Evolutionary conservation across 371 early-diverging fungal genomes (phyloP), one percentile per base, ranked within the genome.

Genomic region (Mucor saturninus): DNA sequence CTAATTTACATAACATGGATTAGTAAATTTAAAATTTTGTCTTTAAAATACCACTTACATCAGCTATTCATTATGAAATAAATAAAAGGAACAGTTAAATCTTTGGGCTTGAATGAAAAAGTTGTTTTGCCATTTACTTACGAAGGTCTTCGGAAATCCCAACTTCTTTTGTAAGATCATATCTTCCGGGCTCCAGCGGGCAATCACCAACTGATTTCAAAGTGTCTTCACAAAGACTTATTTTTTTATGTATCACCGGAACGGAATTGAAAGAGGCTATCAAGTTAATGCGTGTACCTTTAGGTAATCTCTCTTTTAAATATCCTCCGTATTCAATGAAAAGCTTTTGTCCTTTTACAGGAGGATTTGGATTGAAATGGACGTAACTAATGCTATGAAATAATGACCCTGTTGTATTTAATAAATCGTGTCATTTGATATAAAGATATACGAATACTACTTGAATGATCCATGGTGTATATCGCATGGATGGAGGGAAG

Each of bases 331-430:
- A 56, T 15, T 31, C 46, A 29, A 45, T 30, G 8, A 14, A 28
- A 30, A 31, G 11, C 13, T 10, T 42, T 32, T 42, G 43, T 4
- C 56, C 46, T 14, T 45, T 45, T 2, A 31, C 21, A 13, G 56
- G 56, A 9, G 56, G 56, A 10, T 56, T 56, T 2, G 56, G 56
- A 45, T 43, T 15, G 6, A 56, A 31, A 9, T 31, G 29, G 15
- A 45, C 42, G 15, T 56, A 56, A 13, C 42, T 42, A 43, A 56
- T 43, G 10, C 46, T 56, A 15, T 11, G 14, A n/a, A 29, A 14
- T 46, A 21, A 21, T 21, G 21, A 21, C 21, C 21, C 21, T 21
- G 21, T 21, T 21, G 21, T 21, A 21, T 21, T 21, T 21, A 21
- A 21, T 21, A 21, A 21, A 21, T 21, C 21, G 21, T 21, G 21